Conservation (phyloP, 2,329 filamentous ascomycete genomes). For the Ophiostoma perfectum region DNA sequence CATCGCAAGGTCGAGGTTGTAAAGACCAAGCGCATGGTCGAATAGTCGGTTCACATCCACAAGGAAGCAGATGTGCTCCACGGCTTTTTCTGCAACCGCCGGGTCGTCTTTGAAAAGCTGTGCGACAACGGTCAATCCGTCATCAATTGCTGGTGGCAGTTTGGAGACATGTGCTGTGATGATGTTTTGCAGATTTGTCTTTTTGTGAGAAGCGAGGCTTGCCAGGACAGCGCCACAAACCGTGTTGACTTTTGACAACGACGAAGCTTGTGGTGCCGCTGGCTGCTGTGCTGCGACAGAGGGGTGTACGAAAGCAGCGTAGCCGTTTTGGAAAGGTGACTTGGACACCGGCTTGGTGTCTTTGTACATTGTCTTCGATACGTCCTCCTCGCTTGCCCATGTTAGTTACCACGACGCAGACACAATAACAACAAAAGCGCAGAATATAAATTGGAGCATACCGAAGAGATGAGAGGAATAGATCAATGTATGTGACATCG, state of each 20-base stretch:
- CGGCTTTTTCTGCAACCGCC: slow-evolving; percentile 74
- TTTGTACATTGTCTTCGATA: slow-evolving; percentile 87
- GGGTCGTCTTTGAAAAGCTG: slow-evolving; percentile 63
- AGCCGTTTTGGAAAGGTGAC: background rate
- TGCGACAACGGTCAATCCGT: slow-evolving; percentile 74
- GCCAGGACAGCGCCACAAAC: slow-evolving; percentile 81
- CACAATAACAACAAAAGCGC: background rate
- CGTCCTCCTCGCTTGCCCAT: slow-evolving; percentile 69
- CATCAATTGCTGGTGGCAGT: slow-evolving; percentile 78
- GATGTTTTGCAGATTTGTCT: slow-evolving; percentile 74
- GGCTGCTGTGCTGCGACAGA: background rate
- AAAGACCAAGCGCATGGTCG: slow-evolving; percentile 82
- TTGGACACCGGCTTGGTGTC: slow-evolving; percentile 51
- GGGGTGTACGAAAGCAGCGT: slow-evolving; percentile 12
- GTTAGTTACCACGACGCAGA: slow-evolving; percentile 9
- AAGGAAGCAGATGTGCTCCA: slow-evolving; percentile 96
- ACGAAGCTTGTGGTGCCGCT: background rate
- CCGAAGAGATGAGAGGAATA: slow-evolving; percentile 83
- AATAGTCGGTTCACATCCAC: slow-evolving; percentile 90
- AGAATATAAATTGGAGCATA: slow-evolving; percentile 36
- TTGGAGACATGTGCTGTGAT: slow-evolving; percentile 96
- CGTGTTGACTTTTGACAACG: slow-evolving; percentile 66
- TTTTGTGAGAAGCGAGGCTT: slow-evolving; percentile 56
- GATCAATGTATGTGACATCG: slow-evolving; percentile 75
- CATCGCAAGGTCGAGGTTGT: slow-evolving; percentile 83